Base-by-base conservation (phyloP, 2,329 filamentous ascomycete species). In the Echinosphaeria canescens region DNA sequence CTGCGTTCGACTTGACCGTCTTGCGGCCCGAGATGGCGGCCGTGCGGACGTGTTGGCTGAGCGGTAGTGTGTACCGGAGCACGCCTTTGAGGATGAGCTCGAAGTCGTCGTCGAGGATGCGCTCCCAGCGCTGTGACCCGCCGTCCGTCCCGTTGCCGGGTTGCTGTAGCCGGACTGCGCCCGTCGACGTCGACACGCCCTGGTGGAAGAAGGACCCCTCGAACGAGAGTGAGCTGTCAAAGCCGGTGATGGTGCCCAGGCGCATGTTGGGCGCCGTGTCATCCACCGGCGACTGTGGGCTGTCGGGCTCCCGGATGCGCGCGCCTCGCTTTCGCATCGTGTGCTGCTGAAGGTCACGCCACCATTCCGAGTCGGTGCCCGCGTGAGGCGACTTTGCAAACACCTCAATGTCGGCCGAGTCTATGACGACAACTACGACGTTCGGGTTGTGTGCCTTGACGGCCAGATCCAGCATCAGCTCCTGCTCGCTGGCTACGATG, bases 341-440 rank as follows among this genome's bases (percentile, higher is more conserved):
- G 20, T 43, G 42, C 3, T 38, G 36, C 23, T 48, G 36, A 16
- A 55, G 54, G 33, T 47, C 44, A 13, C 55, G 53, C 59, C 62
- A 62, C 63, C 66, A 69, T 40, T 67, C 59, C 15, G 56, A 62
- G 38, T 70, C 65, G 6, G 59, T 62, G n/a, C 79, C 78, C 10
- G 85, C 76, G 42, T 85, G 78, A 32, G 78, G 80, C 31, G 82
- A 93, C 49, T 90, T 92, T 16, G 88, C 88, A 48, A 95, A 95
- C 17, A 98, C 65, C 40, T 90, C 82, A 30, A 95, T 60, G 43
- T 95, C 82, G 42, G 90, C 75, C 25, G 84, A 72, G 34, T 78
- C 72, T 20, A 98, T 69, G 3, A 75, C 75, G 23, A 98, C 75
- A 2, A 81, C 71, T 22, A 95, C 75, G 22, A 93, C 71, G 38